Base-by-base conservation (phyloP, 345 rosid species). In the Citrus medica region DNA sequence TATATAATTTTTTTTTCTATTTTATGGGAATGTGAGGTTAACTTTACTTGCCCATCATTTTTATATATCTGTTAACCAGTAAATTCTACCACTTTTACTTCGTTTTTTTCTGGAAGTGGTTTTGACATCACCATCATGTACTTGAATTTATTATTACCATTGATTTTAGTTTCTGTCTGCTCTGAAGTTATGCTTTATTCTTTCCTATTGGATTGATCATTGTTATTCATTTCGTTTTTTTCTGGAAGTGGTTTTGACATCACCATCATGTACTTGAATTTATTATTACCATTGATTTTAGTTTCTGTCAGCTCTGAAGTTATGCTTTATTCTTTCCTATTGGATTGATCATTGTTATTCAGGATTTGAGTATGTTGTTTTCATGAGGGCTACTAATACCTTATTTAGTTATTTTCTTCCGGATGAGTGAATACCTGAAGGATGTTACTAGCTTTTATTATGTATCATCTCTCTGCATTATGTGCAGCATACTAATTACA, bases 401-500 rank as follows among this genome's bases (percentile, higher is more conserved):
- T 72, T 33, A 22, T 35, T 1, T 35, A 5, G 1, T 35, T 35
- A 35, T 37, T 73, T 37, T 37, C 67, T 35, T 73, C 40, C 30
- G 42, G 69, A 62, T 17, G 38, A n/a, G 37, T 74, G 8, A 74
- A 32, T 74, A 25, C 27, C 19, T 73, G 67, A 22, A 25, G 16
- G 14, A 37, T 42, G 17, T 64, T 61, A 51, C 14, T 58, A 59
- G 6, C 14, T 13, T 76, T 35, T 67, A 46, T 76, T 10, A 21
- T 5, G 22, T 30, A n/a, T 55, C 56, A 35, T 66, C 42, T 76
- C 21, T 35, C 5, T 74, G 61, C 21, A 35, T 63, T 62, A 67
- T 68, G 46, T 40, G 35, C 58, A 33, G 32, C 48, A 27, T 60
- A 24, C 77, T 76, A 55, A 78, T 85, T 68, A 66, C 67, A 69